Evolutionary conservation across 1,284 basidiomycete genomes (phyloP), one percentile per base, ranked within the genome.

Genomic region (Omphalotus olearius): DNA sequence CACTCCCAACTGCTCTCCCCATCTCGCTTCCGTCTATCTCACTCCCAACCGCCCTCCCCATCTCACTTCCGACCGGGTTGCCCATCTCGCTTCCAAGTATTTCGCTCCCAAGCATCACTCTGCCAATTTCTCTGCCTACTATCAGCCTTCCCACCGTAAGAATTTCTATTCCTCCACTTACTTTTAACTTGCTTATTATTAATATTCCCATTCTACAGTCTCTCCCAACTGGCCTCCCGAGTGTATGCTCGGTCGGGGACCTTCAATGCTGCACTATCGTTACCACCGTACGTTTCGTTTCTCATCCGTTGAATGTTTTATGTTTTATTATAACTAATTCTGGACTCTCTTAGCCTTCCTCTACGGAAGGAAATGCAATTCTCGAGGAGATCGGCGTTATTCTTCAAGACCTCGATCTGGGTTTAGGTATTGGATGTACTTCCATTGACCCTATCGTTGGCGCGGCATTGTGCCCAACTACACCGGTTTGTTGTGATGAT

Each of bases 391-490:
- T 45, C 9, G 43, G 43, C 30, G 43, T 45, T 13, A 17, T 45
- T 14, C 14, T 45, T 4, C 43, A 45, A 13, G 43, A 45, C n/a
- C 17, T 30, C 13, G 30, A 30, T n/a, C 25, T 45, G 3, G 43
- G 25, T 13, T n/a, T 45, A 2, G 43, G 43, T 4, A 45, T 45
- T 13, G 43, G 25, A 16, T 45, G 43, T 45, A 25, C 26, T 30
- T 45, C 43, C 23, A 45, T 45, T 13, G 43, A 45, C 17, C 43
- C 43, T 7, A 30, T 45, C 11, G 25, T 45, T n/a, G 43, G 43
- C 4, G 43, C 43, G 7, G 17, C 43, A 16, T 45, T 45, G 26
- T 45, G 43, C 16, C 43, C 25, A n/a, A 45, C 43, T 13, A 45
- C 43, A 6, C 43, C 43, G 16, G 43, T 45, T 30, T 45, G 43